Conservation (phyloP, 164 flowering plant genomes). For the Annona cherimola region DNA sequence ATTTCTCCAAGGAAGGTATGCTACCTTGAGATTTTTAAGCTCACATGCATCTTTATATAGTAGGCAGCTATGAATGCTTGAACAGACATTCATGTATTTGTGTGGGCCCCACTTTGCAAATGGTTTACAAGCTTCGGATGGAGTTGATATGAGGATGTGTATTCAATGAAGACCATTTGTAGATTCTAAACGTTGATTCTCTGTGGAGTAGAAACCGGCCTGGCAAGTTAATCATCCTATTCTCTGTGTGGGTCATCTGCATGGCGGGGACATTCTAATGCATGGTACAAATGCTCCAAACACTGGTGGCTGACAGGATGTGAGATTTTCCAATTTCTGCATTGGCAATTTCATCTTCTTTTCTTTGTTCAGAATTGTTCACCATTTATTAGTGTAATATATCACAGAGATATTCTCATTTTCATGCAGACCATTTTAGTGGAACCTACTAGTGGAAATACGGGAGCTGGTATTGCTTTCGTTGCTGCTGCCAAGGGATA, state of each 20-base stretch:
- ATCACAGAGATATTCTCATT: not conserved
- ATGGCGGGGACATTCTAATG: not conserved
- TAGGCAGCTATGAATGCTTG: not conserved
- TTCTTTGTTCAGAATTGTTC: not conserved
- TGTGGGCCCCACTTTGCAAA: not conserved
- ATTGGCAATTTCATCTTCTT: not conserved
- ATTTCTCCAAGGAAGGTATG: slow-evolving; percentile 72
- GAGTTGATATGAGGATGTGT: not conserved
- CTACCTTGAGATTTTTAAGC: slow-evolving; percentile 1
- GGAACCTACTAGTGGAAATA: slow-evolving; percentile 87
- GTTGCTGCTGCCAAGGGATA: slow-evolving; percentile 79
- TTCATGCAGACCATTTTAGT: slow-evolving; percentile 57
- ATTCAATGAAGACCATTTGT: not conserved
- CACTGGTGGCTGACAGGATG: not conserved
- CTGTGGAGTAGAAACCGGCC: not conserved
- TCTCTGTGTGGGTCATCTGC: not conserved
- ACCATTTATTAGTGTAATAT: not conserved
- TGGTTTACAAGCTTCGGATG: not conserved
- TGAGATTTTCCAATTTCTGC: not conserved
- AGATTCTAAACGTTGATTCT: not conserved
- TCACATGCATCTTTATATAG: not conserved
- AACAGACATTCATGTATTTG: not conserved
- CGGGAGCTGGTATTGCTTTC: slow-evolving; percentile 80
- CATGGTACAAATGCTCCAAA: not conserved
- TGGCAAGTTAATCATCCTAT: not conserved